Base-by-base conservation (phyloP, 495 filamentous ascomycete genomes). In the Xylaria nigripes region DNA sequence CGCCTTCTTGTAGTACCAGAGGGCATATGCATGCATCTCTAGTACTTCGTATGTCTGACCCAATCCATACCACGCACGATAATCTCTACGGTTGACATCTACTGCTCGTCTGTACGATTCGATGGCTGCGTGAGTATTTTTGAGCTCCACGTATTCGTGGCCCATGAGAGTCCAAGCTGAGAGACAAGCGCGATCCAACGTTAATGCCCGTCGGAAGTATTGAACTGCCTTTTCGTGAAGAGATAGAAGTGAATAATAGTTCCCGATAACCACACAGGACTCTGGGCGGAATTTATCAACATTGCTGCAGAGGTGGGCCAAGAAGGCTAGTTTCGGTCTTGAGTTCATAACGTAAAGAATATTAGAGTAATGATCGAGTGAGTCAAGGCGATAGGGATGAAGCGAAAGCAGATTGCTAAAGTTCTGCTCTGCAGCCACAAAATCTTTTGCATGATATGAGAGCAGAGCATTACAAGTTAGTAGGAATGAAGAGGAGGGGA, bases 81-180 rank as follows among this genome's bases (percentile, higher is more conserved):
- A 97, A 64, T 99, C 94, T 64, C 91, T 87, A 41, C 93, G 84
- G 66, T 99, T 97, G 64, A 92, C 86, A 60, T 97, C 94, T 4
- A 99, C 94, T 1, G 94, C 94, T 15, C 94, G 85, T 4, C 94
- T 85, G 62, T 99, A 99, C 9, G 86, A 90, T 67, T 99, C 94
- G 56, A 99, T 97, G 15, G 94, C 94, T 0, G 94, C 91, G 62
- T 99, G 94, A 0, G 94, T 99, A 62, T 99, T 99, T 62, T 97
- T 99, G 73, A 99, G 85, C 67, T 99, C 94, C 30, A 97, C 89
- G 67, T 96, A 99, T 65, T 99, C 94, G 66, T 97, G 94, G 8
- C 94, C 94, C 94, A 99, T 99, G 0, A 99, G 76, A 1, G 91
- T 99, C 94, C 94, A 99, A 13, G 94, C 94, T 4, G 88, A 92